Conservation (phyloP, 2,329 filamentous ascomycete genomes). For the Geosmithia flava region DNA sequence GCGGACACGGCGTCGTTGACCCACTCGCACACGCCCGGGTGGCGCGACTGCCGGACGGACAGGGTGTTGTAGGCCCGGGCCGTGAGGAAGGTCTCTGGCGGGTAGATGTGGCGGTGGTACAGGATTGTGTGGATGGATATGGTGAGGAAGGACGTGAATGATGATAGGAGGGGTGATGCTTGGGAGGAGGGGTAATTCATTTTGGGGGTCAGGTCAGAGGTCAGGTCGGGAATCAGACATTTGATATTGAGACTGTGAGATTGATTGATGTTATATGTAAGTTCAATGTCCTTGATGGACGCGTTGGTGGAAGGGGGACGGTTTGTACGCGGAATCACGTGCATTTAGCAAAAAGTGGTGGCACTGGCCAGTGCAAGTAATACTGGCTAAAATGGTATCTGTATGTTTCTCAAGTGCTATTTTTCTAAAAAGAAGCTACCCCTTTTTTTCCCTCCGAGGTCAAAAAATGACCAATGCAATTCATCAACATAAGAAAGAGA, state of each 20-base stretch:
- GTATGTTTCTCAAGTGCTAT: too few species aligned
- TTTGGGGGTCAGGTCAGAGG: neutral
- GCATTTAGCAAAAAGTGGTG: too few species aligned
- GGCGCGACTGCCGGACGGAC: conserved; percentile 72
- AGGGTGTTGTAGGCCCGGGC: conserved; percentile 67
- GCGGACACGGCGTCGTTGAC: conserved; percentile 69
- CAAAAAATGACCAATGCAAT: too few species aligned
- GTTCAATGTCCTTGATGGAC: neutral
- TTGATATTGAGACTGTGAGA: too few species aligned
- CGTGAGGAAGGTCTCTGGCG: conserved; percentile 62
- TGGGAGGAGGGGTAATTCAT: neutral
- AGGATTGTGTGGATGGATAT: conserved; percentile 78
- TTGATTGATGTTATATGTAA: too few species aligned
- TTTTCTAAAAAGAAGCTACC: too few species aligned
- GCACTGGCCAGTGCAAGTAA: too few species aligned
- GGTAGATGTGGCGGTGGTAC: conserved; percentile 72
- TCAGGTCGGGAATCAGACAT: neutral
- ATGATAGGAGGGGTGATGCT: conserved; percentile 37
- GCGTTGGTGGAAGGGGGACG: neutral
- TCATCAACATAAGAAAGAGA: too few species aligned
- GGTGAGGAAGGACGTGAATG: conserved; percentile 70
- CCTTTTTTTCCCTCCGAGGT: too few species aligned
- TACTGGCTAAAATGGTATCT: too few species aligned
- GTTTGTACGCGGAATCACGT: neutral
- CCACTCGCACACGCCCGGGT: conserved; percentile 78